phyloP scores from a whole-genome alignment of 2,329 filamentous ascomycete genomes.

The Mycosphaerella sp. region DNA sequence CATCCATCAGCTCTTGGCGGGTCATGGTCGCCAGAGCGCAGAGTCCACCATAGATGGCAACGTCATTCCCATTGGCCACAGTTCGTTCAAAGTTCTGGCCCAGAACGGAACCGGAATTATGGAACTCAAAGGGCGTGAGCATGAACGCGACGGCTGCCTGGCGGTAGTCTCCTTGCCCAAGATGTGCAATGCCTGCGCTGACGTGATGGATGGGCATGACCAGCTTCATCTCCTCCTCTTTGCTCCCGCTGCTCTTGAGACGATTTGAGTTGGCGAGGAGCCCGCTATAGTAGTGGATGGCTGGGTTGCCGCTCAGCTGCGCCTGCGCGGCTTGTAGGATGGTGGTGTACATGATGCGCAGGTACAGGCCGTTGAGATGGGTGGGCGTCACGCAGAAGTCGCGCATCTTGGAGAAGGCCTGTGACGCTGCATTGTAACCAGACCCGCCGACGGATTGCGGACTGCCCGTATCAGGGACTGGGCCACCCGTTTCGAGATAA shows the following conservation, averaged over 20 bases:
- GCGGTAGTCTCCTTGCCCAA: constrained; percentile 51
- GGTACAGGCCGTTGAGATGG: constrained; percentile 76
- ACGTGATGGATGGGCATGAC: constrained; percentile 59
- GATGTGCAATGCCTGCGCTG: constrained; percentile 56
- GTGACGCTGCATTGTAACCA: constrained; percentile 63
- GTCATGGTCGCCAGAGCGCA: constrained; percentile 87
- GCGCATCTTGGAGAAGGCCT: constrained; percentile 79
- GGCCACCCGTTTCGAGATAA: constrained; percentile 66
- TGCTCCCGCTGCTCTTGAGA: constrained; percentile 39
- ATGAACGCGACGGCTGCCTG: constrained; percentile 71
- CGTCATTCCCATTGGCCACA: constrained; percentile 74
- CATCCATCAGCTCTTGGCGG: constrained; percentile 63
- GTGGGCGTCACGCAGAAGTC: constrained; percentile 78
- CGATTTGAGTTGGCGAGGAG: constrained; percentile 54
- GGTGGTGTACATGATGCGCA: constrained; percentile 69
- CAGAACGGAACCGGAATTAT: constrained; percentile 39
- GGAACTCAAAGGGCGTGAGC: constrained; percentile 49
- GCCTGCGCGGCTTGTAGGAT: constrained; percentile 65
- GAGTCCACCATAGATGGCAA: constrained; percentile 86
- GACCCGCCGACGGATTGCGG: constrained; percentile 16
- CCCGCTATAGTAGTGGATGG: constrained; percentile 45
- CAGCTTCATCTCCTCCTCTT: constrained; percentile 53
- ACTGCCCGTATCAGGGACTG: constrained; percentile 24
- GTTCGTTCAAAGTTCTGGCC: constrained; percentile 58
- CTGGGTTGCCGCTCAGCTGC: constrained; percentile 37